Conservation (phyloP, 805 yeast species). For the Yarrowia sp. region DNA sequence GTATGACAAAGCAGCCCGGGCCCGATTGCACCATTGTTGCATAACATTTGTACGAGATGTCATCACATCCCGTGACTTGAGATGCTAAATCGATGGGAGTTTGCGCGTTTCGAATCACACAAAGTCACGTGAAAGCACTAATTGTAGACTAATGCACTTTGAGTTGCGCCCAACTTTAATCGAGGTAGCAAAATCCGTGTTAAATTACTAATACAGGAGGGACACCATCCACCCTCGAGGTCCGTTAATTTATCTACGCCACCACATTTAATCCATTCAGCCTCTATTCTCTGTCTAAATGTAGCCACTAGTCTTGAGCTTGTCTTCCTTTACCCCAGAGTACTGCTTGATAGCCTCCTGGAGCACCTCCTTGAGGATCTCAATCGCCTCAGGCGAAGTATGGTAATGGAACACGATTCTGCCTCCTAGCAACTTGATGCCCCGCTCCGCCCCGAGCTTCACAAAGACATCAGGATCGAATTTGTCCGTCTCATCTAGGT, state of each 20-base stretch:
- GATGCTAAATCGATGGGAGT: constrained; percentile 13
- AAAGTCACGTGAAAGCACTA: constrained; percentile 38
- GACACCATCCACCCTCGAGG: constrained; percentile 20
- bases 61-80: constrained; percentile 28
- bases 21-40: constrained; percentile 35
- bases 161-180: constrained; percentile 3
- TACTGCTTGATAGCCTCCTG: constrained; percentile 19
- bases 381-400: constrained; percentile 46
- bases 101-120: constrained; percentile 28
- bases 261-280: constrained; percentile 11
- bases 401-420: constrained; percentile 85
- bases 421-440: constrained; percentile 70
- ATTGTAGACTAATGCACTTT: constrained; percentile 12
- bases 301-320: constrained; percentile 30
- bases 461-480: constrained; percentile 65
- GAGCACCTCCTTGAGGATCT: constrained; percentile 24
- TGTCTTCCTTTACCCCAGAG: constrained; percentile 17
- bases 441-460: constrained; percentile 63
- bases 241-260: background rate
- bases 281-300: constrained; percentile 7
- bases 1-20: constrained; percentile 23
- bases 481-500: constrained; percentile 71
- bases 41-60: constrained; percentile 24
- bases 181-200: constrained; percentile 4
- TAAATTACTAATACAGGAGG: constrained; percentile 19